Evolutionary conservation across 768 basidiomycete species (phyloP).

Genomic region (Chalciporus piperatus): DNA sequence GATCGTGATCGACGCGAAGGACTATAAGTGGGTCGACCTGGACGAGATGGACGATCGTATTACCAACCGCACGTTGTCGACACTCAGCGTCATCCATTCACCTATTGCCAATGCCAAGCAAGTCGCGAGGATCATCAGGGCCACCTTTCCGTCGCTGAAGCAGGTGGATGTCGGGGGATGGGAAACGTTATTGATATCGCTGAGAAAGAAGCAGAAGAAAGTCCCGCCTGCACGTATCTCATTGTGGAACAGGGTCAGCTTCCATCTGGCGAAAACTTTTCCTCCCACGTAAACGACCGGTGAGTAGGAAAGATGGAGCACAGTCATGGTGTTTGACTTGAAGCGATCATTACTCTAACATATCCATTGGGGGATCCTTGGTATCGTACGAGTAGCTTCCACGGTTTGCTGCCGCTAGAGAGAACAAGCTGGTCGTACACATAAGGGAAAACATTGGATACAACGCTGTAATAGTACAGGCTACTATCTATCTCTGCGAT

Average conservation of each 20-base stretch:
- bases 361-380: too few species aligned
- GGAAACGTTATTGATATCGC: neutral
- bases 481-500: conserved; percentile 5
- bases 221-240: too few species aligned
- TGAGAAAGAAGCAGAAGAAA: too few species aligned
- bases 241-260: too few species aligned
- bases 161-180: neutral
- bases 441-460: conserved; percentile 5
- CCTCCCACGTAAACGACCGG: too few species aligned
- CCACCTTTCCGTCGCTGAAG: neutral
- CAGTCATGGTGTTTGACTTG: too few species aligned
- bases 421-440: neutral
- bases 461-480: neutral
- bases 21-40: neutral
- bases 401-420: too few species aligned
- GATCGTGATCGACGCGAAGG: neutral
- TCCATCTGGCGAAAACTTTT: too few species aligned
- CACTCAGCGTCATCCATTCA: neutral
- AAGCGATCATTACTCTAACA: too few species aligned
- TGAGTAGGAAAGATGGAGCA: too few species aligned
- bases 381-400: too few species aligned
- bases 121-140: neutral
- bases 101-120: neutral
- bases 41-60: neutral
- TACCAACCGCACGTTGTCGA: neutral